Base-by-base conservation (phyloP, 345 rosid genomes). In the Citrus sp. region DNA sequence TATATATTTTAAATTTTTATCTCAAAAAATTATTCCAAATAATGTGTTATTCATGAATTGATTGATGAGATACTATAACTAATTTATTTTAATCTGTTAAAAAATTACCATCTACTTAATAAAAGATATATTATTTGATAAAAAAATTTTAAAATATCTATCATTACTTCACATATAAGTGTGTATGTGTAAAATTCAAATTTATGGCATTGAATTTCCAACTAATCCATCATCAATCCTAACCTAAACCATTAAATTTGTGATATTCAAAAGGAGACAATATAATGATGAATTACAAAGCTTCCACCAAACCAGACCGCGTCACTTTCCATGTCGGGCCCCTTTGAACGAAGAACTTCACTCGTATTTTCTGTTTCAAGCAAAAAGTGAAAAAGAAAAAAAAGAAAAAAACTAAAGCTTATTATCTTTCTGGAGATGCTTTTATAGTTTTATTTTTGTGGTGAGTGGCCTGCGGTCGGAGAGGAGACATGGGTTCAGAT, bases 71-170 rank as follows among this genome's bases (percentile, higher is more conserved):
- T 46, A 0, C 0, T 46, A 46, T 12, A 46, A 12, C 0, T 13
- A 46, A 12, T 46, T 46, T 1, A 46, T 0, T 46, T 46, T 0
- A 46, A 46, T 46, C 0, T 46, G 0, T 0, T 46, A 46, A 46
- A 46, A 0, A 46, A 46, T 46, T 46, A 46, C 14, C 0, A 13
- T 10, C 4, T 0, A 1, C 1, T 46, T 13, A 46, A 46, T 46
- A 3, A 46, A 42, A 3, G 0, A 46, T 1, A 13, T 1, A 13
- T 3, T 0, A 3, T 46, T 10, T 10, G 0, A 42, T 4, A 4
- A 1, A 42, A 9, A 40, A 40, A 9, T 0, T 10, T 40, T 40
- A 4, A 28, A 0, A 60, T 59, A 3, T 1, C 1, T 0, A 8
- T 59, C 0, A 0, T 9, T 13, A 24, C 4, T 1, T 0, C 2